Conservation (phyloP, 352 stramenopile genomes). For the Phytopythium ostracodes region DNA sequence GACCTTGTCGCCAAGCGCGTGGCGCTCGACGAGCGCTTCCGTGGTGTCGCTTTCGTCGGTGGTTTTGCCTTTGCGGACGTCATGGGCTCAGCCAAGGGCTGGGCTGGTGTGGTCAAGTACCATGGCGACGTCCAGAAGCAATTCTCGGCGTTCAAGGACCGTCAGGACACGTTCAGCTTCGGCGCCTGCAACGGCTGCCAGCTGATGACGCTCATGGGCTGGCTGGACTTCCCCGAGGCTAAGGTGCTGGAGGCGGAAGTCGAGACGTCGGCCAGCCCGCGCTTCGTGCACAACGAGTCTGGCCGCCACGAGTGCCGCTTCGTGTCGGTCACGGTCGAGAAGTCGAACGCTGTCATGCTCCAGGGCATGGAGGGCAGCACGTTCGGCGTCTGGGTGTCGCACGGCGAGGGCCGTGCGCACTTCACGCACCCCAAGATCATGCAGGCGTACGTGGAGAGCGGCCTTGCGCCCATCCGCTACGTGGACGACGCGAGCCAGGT, state of each 20-base stretch:
- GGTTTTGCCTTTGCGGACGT: conserved; percentile 99
- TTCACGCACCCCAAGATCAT: conserved; percentile 93
- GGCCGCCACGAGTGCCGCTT: conserved; percentile 97
- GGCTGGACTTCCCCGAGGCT: conserved; percentile 83
- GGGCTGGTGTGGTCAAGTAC: conserved; percentile 97
- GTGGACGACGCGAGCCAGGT: conserved; percentile 94
- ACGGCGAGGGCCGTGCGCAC: conserved; percentile 90
- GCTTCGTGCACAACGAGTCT: conserved; percentile 98
- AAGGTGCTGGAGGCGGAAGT: conserved; percentile 49
- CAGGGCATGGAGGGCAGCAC: conserved; percentile 96
- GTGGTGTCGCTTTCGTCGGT: conserved; percentile 97
- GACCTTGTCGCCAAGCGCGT: conserved; percentile 93
- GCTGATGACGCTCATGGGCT: conserved; percentile 98
- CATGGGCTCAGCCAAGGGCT: conserved; percentile 98
- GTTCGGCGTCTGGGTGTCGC: conserved; percentile 98
- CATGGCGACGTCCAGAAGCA: conserved; percentile 94
- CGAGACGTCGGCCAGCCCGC: conserved; percentile 67
- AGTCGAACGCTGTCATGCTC: conserved; percentile 96
- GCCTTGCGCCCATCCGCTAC: conserved; percentile 95
- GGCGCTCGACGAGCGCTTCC: conserved; percentile 92
- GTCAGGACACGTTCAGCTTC: conserved; percentile 98
- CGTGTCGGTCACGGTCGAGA: conserved; percentile 93
- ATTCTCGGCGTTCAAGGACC: conserved; percentile 95
- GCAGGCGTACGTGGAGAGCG: conserved; percentile 85
- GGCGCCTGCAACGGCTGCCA: conserved; percentile 99